Evolutionary conservation across 352 stramenopile species (phyloP).

Genomic region (Plasmopara muralis): DNA sequence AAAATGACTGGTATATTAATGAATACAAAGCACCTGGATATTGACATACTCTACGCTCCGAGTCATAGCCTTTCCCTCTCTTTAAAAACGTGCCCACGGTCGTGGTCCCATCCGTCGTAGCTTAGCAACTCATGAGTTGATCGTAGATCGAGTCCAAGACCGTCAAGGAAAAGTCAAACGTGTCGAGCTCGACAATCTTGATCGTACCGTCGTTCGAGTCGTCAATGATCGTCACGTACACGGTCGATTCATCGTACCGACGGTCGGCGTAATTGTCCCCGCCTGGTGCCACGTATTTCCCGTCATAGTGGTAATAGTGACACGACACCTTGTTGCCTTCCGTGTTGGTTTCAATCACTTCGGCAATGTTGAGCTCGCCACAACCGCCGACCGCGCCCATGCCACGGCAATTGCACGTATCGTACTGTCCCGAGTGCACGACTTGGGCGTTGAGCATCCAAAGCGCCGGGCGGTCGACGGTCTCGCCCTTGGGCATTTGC

Average conservation of each 20-base stretch:
- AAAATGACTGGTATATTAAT: no score
- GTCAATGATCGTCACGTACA: constrained; percentile 65
- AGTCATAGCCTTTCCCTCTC: no score
- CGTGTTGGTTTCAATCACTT: constrained; percentile 53
- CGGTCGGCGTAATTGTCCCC: constrained; percentile 51
- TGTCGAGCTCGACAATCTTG: constrained; percentile 55
- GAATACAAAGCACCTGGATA: no score
- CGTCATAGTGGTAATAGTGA: constrained; percentile 69
- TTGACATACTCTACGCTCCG: no score
- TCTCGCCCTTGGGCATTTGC: constrained; percentile 33
- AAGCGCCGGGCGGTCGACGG: constrained; percentile 37
- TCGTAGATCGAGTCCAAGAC: constrained; percentile 27
- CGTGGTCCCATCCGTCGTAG: no score
- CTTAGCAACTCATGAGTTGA: constrained; percentile 27
- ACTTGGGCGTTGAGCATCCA: constrained; percentile 63
- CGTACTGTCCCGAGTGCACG: constrained; percentile 48
- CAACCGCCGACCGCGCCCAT: constrained; percentile 43
- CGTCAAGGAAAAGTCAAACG: constrained; percentile 41
- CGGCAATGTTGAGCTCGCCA: constrained; percentile 58
- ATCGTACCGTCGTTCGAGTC: constrained; percentile 37
- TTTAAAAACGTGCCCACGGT: no score
- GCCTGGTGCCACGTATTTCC: constrained; percentile 15
- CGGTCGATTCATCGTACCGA: constrained; percentile 22
- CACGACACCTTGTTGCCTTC: constrained; percentile 34
- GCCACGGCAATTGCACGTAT: constrained; percentile 55